These are phyloP conservation scores for Phytophthora citrophthora DNA, from an alignment of 352 stramenopile genomes.

Conservation along the genomic window DNA sequence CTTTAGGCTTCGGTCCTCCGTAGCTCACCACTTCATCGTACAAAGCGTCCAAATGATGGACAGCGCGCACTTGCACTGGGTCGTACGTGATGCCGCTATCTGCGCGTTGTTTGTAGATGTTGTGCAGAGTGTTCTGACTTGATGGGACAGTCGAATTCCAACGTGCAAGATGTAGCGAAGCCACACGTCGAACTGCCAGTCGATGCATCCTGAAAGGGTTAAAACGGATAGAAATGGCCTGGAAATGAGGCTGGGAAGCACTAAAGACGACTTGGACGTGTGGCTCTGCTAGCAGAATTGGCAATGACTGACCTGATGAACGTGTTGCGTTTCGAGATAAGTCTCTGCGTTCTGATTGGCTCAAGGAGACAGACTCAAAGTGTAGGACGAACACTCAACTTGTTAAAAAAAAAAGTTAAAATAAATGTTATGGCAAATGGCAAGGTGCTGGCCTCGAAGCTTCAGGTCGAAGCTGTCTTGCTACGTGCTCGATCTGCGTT, in stretches of 20 bases:
- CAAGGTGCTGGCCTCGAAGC: slow-evolving; percentile 4
- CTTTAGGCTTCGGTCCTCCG: slow-evolving; percentile 41
- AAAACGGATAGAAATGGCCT: too few species aligned
- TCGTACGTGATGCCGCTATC: slow-evolving; percentile 71
- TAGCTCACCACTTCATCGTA: slow-evolving; percentile 65
- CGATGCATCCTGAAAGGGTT: slow-evolving; percentile 16
- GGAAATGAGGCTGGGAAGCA: background rate
- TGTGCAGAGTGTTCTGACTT: slow-evolving; percentile 42
- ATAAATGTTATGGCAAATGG: slow-evolving; percentile 12
- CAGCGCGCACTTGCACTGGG: slow-evolving; percentile 66
- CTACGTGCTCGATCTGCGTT: slow-evolving; percentile 2
- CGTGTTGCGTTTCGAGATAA: background rate
- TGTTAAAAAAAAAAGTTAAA: too few species aligned
- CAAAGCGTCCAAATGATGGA: slow-evolving; percentile 69
- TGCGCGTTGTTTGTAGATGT: slow-evolving; percentile 68
- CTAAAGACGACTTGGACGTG: background rate
- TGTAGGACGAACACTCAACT: too few species aligned
- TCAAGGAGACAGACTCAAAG: background rate
- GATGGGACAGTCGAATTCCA: slow-evolving; percentile 29
- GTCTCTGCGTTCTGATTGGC: slow-evolving; percentile 19
- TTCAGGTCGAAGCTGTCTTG: slow-evolving; percentile 7
- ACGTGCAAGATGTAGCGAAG: background rate
- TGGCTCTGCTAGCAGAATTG: slow-evolving; percentile 15
- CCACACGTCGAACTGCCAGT: slow-evolving; percentile 11
- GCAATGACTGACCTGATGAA: slow-evolving; percentile 14